Evolutionary conservation across 768 basidiomycete genomes (phyloP), one percentile per base, ranked within the genome.

Genomic region (Lactifluus subvellereus): DNA sequence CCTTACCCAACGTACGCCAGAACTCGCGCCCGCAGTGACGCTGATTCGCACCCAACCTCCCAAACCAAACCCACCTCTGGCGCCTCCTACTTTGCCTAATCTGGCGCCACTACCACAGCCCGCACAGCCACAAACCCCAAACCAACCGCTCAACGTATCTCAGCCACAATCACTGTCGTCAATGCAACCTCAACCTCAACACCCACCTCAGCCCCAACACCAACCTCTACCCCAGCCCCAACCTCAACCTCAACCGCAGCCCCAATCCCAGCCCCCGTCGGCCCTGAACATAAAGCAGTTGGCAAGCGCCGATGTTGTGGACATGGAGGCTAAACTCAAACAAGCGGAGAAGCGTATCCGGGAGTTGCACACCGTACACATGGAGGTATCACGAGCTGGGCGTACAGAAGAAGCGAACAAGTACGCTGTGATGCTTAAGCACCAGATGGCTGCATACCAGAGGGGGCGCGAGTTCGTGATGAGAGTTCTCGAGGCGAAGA

Each of bases 1-100:
- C 35, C 63, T 64, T 45, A 64, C 63, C 6, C 58, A 64, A 45
- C 20, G 20, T 1, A 59, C 57, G 8, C 40, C 63, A 45, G 63
- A 64, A 16, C 20, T 60, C 40, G 58, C 48, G 2, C 48, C 58
- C 20, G 33, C 58, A 37, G 32, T 50, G 48, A 38, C 38, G 48
- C 48, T 32, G 11, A 58, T 30, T 47, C 63, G 48, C n/a, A n/a
- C 48, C 13, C 63, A 48, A 22, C 58, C 40, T 6, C 7, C 52
- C 16, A 52, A 47, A 37, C 22, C 42, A 45, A 60, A 49, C 32
- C 38, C 22, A 22, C 16, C 20, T 8, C 61, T 27, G 11, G 50
- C 61, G 38, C 53, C 62, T 13, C 47, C 57, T 7, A 7, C 37
- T 20, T 38, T 38, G 20, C 62, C 57, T 51, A 61, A 61, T 61